Conservation (phyloP, 176 grass and related monocot genomes). For the maize (Zea mays) region Zm-B73-REFERENCE-NAM-5.0 NC_050104.1:160941501-160942000, state of each 20-base stretch:
- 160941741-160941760: slow-evolving; percentile 31
- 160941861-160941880: neutral
- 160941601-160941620: neutral
- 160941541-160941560: neutral
- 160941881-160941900: neutral
- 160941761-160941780: slow-evolving; percentile 20
- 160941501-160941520: slow-evolving; percentile 30
- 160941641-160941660: too few relatives aligned
- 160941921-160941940: too few relatives aligned
- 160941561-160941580: neutral
- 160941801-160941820: neutral
- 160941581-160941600: neutral
- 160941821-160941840: neutral
- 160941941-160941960: neutral
- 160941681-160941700: slow-evolving; percentile 44
- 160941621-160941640: too few relatives aligned
- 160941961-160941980: neutral
- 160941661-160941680: neutral
- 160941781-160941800: slow-evolving; percentile 29
- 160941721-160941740: slow-evolving; percentile 43
- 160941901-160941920: neutral
- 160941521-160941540: neutral
- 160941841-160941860: neutral
- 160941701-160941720: slow-evolving; percentile 50
- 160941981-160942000: neutral